phyloP scores from a whole-genome alignment of 768 basidiomycete genomes.

The Tricholoma sp. region DNA sequence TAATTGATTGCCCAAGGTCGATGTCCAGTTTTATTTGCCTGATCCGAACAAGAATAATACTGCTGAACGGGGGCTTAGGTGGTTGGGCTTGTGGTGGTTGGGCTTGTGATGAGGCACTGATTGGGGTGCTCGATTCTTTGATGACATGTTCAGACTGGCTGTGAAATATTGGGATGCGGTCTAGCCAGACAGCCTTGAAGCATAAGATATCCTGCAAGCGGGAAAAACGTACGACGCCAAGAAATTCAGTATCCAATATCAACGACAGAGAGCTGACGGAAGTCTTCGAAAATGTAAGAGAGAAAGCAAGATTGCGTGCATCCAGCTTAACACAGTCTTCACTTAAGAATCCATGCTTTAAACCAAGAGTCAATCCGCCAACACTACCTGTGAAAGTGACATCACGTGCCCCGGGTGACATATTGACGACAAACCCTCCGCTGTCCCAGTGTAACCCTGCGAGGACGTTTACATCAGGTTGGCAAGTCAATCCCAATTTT shows the following conservation, averaged over 20 bases:
- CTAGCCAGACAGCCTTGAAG: slow-evolving; percentile 94
- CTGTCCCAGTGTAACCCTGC: slow-evolving; percentile 91
- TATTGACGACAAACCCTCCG: slow-evolving; percentile 81
- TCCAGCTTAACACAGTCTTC: slow-evolving; percentile 79
- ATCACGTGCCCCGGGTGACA: slow-evolving; percentile 68
- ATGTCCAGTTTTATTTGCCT: slow-evolving; percentile 69
- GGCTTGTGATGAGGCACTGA: slow-evolving; percentile 13
- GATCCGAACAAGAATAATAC: slow-evolving; percentile 62
- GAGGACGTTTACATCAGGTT: slow-evolving; percentile 89
- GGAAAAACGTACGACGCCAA: slow-evolving; percentile 75
- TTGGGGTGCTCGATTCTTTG: slow-evolving; percentile 16
- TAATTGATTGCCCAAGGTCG: slow-evolving; percentile 86
- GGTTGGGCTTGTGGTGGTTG: slow-evolving; percentile 15
- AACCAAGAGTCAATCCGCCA: slow-evolving; percentile 71
- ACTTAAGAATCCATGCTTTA: slow-evolving; percentile 82
- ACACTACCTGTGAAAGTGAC: slow-evolving; percentile 75
- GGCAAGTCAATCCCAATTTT: slow-evolving; percentile 78
- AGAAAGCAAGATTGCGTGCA: slow-evolving; percentile 78
- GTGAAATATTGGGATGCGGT: slow-evolving; percentile 75
- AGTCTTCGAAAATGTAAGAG: slow-evolving; percentile 58
- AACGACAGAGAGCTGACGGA: slow-evolving; percentile 58
- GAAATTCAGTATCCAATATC: slow-evolving; percentile 80
- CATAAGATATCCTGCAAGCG: slow-evolving; percentile 89
- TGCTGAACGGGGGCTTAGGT: slow-evolving; percentile 45
- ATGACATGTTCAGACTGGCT: slow-evolving; percentile 25